Conservation (phyloP, 768 basidiomycete genomes). For the Leccinum variicolor region DNA sequence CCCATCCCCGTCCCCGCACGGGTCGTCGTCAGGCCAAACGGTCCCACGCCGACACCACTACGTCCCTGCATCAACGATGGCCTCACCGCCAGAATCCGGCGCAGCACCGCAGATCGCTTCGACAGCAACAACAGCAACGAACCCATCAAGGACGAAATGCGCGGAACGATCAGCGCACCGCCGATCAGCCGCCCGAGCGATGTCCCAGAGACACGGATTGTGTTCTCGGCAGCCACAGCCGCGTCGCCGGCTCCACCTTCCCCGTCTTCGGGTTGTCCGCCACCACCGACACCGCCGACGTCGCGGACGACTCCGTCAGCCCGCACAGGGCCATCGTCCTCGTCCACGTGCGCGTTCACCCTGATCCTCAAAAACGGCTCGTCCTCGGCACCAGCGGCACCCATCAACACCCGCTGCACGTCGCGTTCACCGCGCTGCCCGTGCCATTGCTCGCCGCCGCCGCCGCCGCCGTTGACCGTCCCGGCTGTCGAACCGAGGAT, state of each 20-base stretch:
- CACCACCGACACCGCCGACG: not conserved
- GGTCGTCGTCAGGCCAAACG: slow-evolving; percentile 14
- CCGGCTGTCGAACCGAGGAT: slow-evolving; percentile 37
- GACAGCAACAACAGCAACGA: slow-evolving; percentile 54
- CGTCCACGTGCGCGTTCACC: slow-evolving; percentile 34
- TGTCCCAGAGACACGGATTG: slow-evolving; percentile 53
- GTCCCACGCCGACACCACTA: slow-evolving; percentile 15
- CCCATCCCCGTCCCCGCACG: slow-evolving; percentile 4
- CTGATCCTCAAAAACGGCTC: slow-evolving; percentile 30
- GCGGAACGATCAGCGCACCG: slow-evolving; percentile 66
- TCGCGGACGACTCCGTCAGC: not conserved
- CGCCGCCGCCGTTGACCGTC: too few relatives aligned
- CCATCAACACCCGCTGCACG: slow-evolving; percentile 23
- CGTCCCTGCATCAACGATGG: slow-evolving; percentile 9
- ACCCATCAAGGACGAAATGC: slow-evolving; percentile 66
- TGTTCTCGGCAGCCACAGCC: slow-evolving; percentile 54
- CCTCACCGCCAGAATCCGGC: slow-evolving; percentile 23
- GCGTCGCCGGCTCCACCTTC: slow-evolving; percentile 24
- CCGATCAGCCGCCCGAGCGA: slow-evolving; percentile 66
- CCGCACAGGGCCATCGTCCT: slow-evolving; percentile 13
- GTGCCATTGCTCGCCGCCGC: slow-evolving; percentile 10
- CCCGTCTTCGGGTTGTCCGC: slow-evolving; percentile 10
- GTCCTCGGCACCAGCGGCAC: slow-evolving; percentile 22
- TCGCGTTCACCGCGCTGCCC: slow-evolving; percentile 14
- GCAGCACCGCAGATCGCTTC: slow-evolving; percentile 27